Conservation (phyloP, 2,329 filamentous ascomycete genomes). For the Epichloe scottii region DNA sequence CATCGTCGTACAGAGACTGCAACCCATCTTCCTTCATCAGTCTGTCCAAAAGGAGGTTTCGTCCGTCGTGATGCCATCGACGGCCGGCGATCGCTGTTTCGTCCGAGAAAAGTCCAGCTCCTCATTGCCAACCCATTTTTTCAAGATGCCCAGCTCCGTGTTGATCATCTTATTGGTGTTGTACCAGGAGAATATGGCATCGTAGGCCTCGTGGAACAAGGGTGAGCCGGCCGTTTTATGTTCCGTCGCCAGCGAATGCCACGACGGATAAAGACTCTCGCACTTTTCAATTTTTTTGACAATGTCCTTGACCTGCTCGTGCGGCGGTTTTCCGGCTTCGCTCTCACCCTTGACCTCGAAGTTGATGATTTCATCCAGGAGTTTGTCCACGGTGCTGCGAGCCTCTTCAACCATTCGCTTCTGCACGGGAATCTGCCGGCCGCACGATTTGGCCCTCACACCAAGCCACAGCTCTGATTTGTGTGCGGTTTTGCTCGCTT, state of each 20-base stretch:
- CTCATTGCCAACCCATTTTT: conserved; percentile 93
- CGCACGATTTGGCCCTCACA: conserved; percentile 70
- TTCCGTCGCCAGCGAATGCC: conserved; percentile 57
- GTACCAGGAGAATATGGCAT: conserved; percentile 88
- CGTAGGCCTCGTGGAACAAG: conserved; percentile 69
- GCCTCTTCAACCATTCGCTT: conserved; percentile 79
- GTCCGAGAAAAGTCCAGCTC: conserved; percentile 82
- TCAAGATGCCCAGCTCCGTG: conserved; percentile 79
- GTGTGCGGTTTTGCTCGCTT: conserved; percentile 50
- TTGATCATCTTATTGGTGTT: conserved; percentile 96
- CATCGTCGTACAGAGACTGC: conserved; percentile 76
- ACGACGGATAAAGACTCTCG: conserved; percentile 74
- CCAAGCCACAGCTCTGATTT: conserved; percentile 80
- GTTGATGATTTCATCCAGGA: conserved; percentile 77
- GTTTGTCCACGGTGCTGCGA: conserved; percentile 56
- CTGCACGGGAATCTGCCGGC: conserved; percentile 73
- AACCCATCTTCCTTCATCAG: conserved; percentile 92
- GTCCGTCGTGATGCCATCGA: conserved; percentile 62
- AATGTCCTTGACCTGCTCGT: conserved; percentile 81
- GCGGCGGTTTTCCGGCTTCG: conserved; percentile 76
- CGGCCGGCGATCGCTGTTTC: conserved; percentile 50
- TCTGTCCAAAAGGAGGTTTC: conserved; percentile 88
- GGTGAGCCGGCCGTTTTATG: conserved; percentile 67
- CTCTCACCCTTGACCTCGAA: conserved; percentile 92
- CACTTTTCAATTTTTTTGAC: conserved; percentile 84